Percentiles rank a stretch among this genome's conserved stretches.
Evolutionary conservation across 2,329 filamentous ascomycete genomes (phyloP).

Genomic region (Paecilomyces variotii): DNA sequence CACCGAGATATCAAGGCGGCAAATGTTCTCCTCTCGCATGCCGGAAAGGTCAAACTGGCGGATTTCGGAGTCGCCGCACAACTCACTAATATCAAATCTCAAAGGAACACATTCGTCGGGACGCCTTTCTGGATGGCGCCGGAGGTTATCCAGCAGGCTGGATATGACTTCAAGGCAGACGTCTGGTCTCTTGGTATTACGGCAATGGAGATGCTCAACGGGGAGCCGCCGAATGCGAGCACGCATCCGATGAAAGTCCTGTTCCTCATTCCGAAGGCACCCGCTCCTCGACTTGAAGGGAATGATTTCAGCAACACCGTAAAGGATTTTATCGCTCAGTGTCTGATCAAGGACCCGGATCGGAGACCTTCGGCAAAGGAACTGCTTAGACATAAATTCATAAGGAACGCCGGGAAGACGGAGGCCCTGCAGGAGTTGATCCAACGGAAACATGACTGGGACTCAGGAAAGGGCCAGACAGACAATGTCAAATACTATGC

Average conservation of each 20-base stretch:
- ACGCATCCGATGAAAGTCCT: conserved; percentile 92
- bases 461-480: conserved; percentile 61
- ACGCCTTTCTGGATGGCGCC: conserved; percentile 98
- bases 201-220: conserved; percentile 79
- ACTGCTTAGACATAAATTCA: conserved; percentile 78
- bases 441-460: conserved; percentile 69
- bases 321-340: conserved; percentile 86
- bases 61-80: conserved; percentile 97
- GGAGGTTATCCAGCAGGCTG: conserved; percentile 83
- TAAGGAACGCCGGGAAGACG: conserved; percentile 76
- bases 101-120: conserved; percentile 94
- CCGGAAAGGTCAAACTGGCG: conserved; percentile 86
- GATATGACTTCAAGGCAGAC: conserved; percentile 81
- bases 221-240: conserved; percentile 78
- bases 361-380: conserved; percentile 77
- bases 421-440: conserved; percentile 85
- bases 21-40: conserved; percentile 85
- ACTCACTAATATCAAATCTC: conserved; percentile 93
- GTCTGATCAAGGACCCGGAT: conserved; percentile 86
- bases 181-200: conserved; percentile 92
- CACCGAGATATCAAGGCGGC: conserved; percentile 96
- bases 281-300: conserved; percentile 76
- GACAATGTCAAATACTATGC: conserved; percentile 81
- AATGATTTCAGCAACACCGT: conserved; percentile 76
- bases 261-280: conserved; percentile 82